phyloP scores from a whole-genome alignment of 177 flowering plant species.

The Tripterygium wilfordii region DNA sequence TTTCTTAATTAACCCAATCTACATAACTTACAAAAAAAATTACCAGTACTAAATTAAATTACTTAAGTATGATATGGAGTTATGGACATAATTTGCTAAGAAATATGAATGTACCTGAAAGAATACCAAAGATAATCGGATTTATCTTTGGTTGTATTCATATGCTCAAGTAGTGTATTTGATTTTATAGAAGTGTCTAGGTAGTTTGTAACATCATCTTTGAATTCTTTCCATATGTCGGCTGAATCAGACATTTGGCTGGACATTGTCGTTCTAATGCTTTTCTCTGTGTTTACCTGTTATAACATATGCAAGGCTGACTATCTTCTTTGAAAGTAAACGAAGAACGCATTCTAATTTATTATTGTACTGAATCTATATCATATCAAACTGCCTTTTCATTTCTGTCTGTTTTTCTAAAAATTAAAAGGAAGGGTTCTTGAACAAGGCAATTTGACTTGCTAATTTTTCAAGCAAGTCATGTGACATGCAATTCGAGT shows the following conservation, averaged over 20 bases:
- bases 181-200: conserved; percentile 21
- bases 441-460: not conserved
- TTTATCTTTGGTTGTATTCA: conserved; percentile 43
- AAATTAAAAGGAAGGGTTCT: not conserved
- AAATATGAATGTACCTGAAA: conserved; percentile 13
- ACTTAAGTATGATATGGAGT: too few species aligned
- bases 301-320: not conserved
- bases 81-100: too few species aligned
- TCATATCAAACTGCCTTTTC: not conserved
- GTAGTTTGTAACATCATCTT: conserved; percentile 35
- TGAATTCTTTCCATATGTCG: conserved; percentile 33
- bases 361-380: too few species aligned
- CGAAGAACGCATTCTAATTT: too few species aligned
- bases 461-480: too few species aligned
- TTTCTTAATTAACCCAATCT: too few species aligned
- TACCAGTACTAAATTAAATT: too few species aligned
- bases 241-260: conserved; percentile 9
- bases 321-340: too few species aligned
- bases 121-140: conserved; percentile 57
- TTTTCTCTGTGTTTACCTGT: conserved; percentile 14
- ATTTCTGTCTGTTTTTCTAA: too few species aligned
- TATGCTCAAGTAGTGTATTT: conserved; percentile 38
- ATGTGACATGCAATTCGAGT: too few species aligned
- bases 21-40: too few species aligned
- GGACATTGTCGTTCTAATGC: conserved; percentile 8